These are phyloP conservation scores for Monilinia vaccinii-corymbosi DNA, from an alignment of 2,329 filamentous ascomycete species.

Conservation along the genomic window DNA sequence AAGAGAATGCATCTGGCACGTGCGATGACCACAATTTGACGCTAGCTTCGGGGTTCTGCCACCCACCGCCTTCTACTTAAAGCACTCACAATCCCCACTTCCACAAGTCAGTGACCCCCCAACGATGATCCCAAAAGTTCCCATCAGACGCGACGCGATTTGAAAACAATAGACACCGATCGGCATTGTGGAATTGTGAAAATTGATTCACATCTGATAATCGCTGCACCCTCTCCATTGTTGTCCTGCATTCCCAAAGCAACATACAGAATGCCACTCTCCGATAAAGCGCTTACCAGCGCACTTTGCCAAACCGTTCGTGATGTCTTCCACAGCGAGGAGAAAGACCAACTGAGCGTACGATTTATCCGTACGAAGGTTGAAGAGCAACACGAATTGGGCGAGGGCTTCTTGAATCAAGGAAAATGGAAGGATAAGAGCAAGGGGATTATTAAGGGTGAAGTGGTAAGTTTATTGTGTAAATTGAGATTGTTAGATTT, in stretches of 20 bases:
- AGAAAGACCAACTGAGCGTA: constrained; percentile 41
- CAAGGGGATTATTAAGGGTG: constrained; percentile 46
- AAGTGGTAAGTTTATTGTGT: constrained; percentile 37
- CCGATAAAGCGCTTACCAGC: constrained; percentile 15
- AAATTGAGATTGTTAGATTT: neutral
- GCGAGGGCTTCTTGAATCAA: constrained; percentile 41
- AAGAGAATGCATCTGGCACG: no score
- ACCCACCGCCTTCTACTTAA: neutral
- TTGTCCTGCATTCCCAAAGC: neutral
- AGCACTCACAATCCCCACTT: neutral
- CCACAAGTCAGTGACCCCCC: neutral
- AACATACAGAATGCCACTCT: constrained; percentile 12
- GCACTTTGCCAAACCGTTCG: constrained; percentile 11
- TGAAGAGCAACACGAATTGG: constrained; percentile 40
- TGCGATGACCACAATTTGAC: no score
- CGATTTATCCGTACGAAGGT: constrained; percentile 46
- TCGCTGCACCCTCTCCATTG: neutral
- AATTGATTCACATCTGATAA: neutral
- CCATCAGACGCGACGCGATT: constrained; percentile 8
- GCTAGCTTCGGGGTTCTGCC: neutral
- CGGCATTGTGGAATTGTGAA: neutral
- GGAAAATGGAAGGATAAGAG: constrained; percentile 49
- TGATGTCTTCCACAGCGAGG: constrained; percentile 6
- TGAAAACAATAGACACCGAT: neutral
- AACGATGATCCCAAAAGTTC: neutral